These are phyloP conservation scores for Ogataea pini DNA, from an alignment of 805 yeast genomes.

Conservation along the genomic window DNA sequence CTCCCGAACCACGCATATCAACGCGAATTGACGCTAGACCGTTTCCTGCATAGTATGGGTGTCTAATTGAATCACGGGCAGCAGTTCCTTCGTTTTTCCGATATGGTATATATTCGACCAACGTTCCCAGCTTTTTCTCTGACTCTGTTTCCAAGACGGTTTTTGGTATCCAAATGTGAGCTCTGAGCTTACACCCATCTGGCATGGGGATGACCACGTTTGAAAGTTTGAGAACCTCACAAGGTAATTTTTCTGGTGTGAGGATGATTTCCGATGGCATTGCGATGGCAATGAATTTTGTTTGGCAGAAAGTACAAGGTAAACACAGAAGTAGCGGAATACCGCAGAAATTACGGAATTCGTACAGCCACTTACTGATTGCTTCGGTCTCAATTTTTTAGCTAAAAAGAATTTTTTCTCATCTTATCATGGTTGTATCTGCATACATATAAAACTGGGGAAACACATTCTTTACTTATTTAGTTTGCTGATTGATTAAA, in stretches of 20 bases:
- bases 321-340: too few relatives aligned
- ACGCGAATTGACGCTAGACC: conserved; percentile 45
- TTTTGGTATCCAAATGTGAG: conserved; percentile 45
- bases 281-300: conserved; percentile 21
- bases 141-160: conserved; percentile 26
- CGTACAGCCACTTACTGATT: too few relatives aligned
- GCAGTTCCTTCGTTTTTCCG: conserved; percentile 44
- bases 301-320: background rate
- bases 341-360: too few relatives aligned
- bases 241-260: conserved; percentile 25
- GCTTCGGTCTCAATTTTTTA: too few relatives aligned
- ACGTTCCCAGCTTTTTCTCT: conserved; percentile 33
- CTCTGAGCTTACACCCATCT: conserved; percentile 29
- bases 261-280: background rate
- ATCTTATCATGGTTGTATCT: too few relatives aligned
- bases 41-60: conserved; percentile 46
- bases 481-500: too few relatives aligned
- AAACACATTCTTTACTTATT: too few relatives aligned
- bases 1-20: conserved; percentile 47
- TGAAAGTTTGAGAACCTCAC: conserved; percentile 35
- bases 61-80: conserved; percentile 44
- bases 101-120: conserved; percentile 46
- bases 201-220: conserved; percentile 26
- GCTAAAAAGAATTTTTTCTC: background rate
- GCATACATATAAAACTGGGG: background rate